Evolutionary conservation across 2,329 filamentous ascomycete genomes (phyloP).

Genomic region (Fusarium cyanostomum): DNA sequence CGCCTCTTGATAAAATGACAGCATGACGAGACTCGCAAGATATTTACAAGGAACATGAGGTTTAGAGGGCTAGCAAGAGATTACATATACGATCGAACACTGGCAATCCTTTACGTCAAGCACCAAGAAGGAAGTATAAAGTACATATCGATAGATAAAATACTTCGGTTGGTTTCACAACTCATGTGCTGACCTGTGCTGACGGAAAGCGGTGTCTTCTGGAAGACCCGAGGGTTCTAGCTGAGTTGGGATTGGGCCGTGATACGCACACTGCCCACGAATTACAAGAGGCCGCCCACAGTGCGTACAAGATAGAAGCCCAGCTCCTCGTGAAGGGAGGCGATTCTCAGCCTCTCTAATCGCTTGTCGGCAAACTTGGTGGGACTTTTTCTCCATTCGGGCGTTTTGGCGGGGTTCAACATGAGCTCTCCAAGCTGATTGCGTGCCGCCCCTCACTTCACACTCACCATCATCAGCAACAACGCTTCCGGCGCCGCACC

Average conservation of each 20-base stretch:
- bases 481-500: constrained; percentile 6
- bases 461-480: constrained; percentile 5
- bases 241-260: constrained; percentile 27
- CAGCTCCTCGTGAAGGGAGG: constrained; percentile 11
- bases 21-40: background rate
- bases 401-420: constrained; percentile 21
- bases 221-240: constrained; percentile 9
- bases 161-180: no score
- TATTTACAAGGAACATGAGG: constrained; percentile 9
- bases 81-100: no score
- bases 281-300: constrained; percentile 30
- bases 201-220: constrained; percentile 35
- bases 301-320: constrained; percentile 19
- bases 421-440: constrained; percentile 26
- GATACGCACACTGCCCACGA: constrained; percentile 27
- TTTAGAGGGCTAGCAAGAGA: constrained; percentile 1
- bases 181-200: background rate
- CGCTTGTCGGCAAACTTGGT: constrained; percentile 20
- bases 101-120: no score
- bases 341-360: constrained; percentile 17
- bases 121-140: no score
- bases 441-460: constrained; percentile 13
- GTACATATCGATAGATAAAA: no score
- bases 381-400: constrained; percentile 4
- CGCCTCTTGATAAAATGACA: constrained; percentile 31